Base-by-base conservation (phyloP, 257 asterid genomes). In the Fraxinus pennsylvanica region DNA sequence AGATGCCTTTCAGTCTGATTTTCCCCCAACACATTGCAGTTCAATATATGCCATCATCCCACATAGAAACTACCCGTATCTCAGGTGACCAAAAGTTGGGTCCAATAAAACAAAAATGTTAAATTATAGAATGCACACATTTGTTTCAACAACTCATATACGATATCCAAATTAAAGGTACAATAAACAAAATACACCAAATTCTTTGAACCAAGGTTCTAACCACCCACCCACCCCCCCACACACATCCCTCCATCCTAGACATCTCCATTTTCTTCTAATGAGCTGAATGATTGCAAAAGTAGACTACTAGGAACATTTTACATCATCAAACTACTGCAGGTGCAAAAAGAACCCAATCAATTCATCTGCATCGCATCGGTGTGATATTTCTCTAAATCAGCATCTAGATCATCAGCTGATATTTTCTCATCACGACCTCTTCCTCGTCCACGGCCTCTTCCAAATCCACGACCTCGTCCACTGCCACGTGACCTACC, bases 361-460 rank as follows among this genome's bases (percentile, higher is more conserved):
- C 73, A 89, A 76, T 72, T 86, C 50, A 82, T 81, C 77, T 89
- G 81, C 90, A 87, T 91, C 38, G 97, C 86, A 78, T 78, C 84
- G 39, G 88, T 82, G 71, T 85, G 94, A 81, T 91, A 91, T 76
- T 82, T 90, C 68, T 89, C 94, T 82, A 91, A 78, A 63, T 91
- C 94, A 80, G 94, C 91, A 85, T 90, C 96, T 70, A 91, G 86
- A 81, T 85, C 94, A 63, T 91, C 92, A 9, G 92, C 91, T 54
- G 94, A 91, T 84, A 88, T 52, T 69, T 86, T 88, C 81, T 85
- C 92, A 76, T 74, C 85, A 57, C 78, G 91, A 38, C 85, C 88
- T 79, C 93, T 81, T 68, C 90, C 90, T 70, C 81, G 85, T 43
- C 88, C 90, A 21, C 86, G 89, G 69, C 88, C 87, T 41, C 82